phyloP scores from a whole-genome alignment of 352 stramenopile genomes.

The Phytophthora pinifolia region DNA sequence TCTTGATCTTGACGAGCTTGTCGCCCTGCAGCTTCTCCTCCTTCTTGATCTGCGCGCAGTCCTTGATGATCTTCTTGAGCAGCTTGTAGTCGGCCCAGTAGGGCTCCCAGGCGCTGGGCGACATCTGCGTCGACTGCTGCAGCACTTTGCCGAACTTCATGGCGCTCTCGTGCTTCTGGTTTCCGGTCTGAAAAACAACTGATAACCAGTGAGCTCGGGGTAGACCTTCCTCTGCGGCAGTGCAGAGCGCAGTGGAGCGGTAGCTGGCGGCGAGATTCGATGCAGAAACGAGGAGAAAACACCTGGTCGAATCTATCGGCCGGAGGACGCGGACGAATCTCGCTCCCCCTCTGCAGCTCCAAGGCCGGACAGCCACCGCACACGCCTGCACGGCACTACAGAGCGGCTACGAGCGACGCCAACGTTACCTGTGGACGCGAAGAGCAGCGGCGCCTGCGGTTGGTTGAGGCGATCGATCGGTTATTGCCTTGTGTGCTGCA shows the following conservation, averaged over 20 bases:
- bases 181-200: conserved; percentile 18
- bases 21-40: conserved; percentile 84
- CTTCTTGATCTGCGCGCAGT: conserved; percentile 86
- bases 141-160: conserved; percentile 92
- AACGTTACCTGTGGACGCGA: too few species aligned
- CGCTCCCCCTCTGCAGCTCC: conserved; percentile 2
- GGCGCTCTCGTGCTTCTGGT: not conserved
- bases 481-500: conserved; percentile 27
- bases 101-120: conserved; percentile 66
- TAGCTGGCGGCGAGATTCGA: conserved; percentile 36
- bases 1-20: conserved; percentile 75
- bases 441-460: conserved; percentile 4
- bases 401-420: conserved; percentile 5
- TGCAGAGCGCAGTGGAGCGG: conserved; percentile 22
- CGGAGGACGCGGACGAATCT: conserved; percentile 13
- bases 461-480: conserved; percentile 6
- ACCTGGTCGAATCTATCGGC: conserved; percentile 35
- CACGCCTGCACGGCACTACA: not conserved
- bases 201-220: conserved; percentile 29
- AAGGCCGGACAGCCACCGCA: not conserved
- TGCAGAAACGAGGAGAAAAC: conserved; percentile 31
- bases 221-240: not conserved
- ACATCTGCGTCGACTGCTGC: conserved; percentile 87
- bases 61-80: conserved; percentile 90
- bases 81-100: conserved; percentile 90